phyloP scores from a whole-genome alignment of 2,329 filamentous ascomycete species.

The Penicillium capsulatum region DNA sequence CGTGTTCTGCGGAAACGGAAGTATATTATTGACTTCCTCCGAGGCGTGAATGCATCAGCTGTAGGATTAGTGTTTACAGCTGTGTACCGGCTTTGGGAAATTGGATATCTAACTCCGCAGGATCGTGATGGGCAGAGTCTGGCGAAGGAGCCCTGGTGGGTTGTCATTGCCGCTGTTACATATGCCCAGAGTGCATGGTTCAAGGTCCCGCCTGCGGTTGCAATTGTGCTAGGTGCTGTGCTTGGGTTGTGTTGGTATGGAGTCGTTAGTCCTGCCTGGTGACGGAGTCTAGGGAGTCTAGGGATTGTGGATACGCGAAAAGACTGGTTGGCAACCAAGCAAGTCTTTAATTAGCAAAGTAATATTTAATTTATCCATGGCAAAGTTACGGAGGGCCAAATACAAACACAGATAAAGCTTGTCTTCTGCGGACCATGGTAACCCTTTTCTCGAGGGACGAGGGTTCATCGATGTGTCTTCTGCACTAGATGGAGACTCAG shows the following conservation, averaged over 20 bases:
- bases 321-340: too few species aligned
- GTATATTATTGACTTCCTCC: slow-evolving; percentile 48
- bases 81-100: slow-evolving; percentile 60
- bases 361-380: too few species aligned
- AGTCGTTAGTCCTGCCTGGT: too few species aligned
- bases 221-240: slow-evolving; percentile 47
- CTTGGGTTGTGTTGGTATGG: slow-evolving; percentile 47
- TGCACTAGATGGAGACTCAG: too few species aligned
- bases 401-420: too few species aligned
- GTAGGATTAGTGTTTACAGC: slow-evolving; percentile 62
- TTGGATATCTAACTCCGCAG: slow-evolving; percentile 54
- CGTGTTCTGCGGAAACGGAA: slow-evolving; percentile 44
- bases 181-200: slow-evolving; percentile 51
- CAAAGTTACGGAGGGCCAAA: too few species aligned
- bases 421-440: too few species aligned
- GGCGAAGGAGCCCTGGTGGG: slow-evolving; percentile 60
- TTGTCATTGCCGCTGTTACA: slow-evolving; percentile 53
- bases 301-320: too few species aligned
- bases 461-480: too few species aligned
- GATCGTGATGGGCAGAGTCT: slow-evolving; percentile 51
- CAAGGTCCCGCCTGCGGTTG: slow-evolving; percentile 40
- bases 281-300: too few species aligned
- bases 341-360: too few species aligned
- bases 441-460: too few species aligned
- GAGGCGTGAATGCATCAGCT: slow-evolving; percentile 58